Base-by-base conservation (phyloP, 129 eudicot genomes). In the Cynara cardunculus region DNA sequence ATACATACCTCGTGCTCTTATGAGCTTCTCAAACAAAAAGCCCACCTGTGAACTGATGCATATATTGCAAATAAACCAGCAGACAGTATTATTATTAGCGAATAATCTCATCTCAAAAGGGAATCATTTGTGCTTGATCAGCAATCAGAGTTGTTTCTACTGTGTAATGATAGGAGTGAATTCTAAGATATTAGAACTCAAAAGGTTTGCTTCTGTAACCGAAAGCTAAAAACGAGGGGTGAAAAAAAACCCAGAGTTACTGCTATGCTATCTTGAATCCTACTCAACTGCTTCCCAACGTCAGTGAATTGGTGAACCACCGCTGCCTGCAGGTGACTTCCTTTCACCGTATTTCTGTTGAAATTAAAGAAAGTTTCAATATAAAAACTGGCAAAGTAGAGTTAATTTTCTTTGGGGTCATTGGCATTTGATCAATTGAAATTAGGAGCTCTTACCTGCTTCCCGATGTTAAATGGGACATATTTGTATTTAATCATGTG, bases 401-500 rank as follows among this genome's bases (percentile, higher is more conserved):
- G 59, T 35, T 62, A 44, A 28, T 32, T 26, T 77, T 64, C 35
- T 66, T 66, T 49, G 41, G 67, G 44, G 22, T 74, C 16, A 76
- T 26, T 69, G 73, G 32, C 13, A 73, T 41, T 46, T 1, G 12
- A 22, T 2, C 37, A 28, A 24, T n/a, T 25, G 12, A 35, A 35
- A 24, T 61, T 35, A 21, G 3, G 49, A 78, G 72, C 13, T 78
- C 28, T 85, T 72, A 89, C 94, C 89, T 86, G 94, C 83, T 89
- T 89, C 32, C 86, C 91, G 10, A 79, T 27, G 78, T 84, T 85
- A 65, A 89, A 86, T 34, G 94, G 94, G 80, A 87, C 88, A 61
- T 89, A 89, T 79, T 85, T 89, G 82, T 89, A 87, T 73, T 81
- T 89, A 59, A 89, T 77, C 91, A 89, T 89, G 86, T 89, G 94